Evolutionary conservation across 352 stramenopile genomes (phyloP), one percentile per base, ranked within the genome.

Genomic region (Globisporangium mamillatum): DNA sequence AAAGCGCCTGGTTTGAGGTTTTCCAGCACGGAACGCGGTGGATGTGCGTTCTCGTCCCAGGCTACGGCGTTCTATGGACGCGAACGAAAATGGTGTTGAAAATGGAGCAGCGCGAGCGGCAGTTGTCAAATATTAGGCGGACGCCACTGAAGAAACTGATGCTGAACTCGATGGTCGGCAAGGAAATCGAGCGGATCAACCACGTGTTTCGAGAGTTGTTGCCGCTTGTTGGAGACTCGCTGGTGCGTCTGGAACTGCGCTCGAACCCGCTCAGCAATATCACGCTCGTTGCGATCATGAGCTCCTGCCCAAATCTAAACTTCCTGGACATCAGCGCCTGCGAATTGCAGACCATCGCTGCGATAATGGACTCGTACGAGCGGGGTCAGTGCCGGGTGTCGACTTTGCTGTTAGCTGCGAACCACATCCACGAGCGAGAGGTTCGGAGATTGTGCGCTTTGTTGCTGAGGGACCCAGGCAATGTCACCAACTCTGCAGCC

Each of bases 271-370:
- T 85, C 18, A 59, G 32, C 2, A 67, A 65, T 5, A 32, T 36
- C 7, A 60, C 69, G 1, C 57, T 89, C 22, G 54, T 10, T 1
- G 55, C 65, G 20, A 61, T 89, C 18, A n/a, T 87, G 18, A 36
- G 66, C 27, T 62, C 69, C 1, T 89, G 81, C 27, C 79, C 77
- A 25, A 18, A 68, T 18, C 62, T 89, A 18, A 34, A 52, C 29
- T 34, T 69, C 24, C 59, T 89, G n/a, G 75, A 84, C 64, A 14
- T 87, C 27, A 74, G 76, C 56, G 63, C 56, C 3, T 89, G 80
- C 63, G 70, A 77, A 60, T 59, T 89, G 20, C 41, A 36, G 6
- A 69, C 72, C 20, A 78, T 87, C 22, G 24, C 24, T 14, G 59
- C 75, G 57, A 68, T 89, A 14, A 62, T 78, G 5, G 58, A 61